A percentile compares a stretch with the other conserved stretches of the same genome.
phyloP scores from a whole-genome alignment of 2,329 filamentous ascomycete genomes.

The Cladosporium cucumerinum region DNA sequence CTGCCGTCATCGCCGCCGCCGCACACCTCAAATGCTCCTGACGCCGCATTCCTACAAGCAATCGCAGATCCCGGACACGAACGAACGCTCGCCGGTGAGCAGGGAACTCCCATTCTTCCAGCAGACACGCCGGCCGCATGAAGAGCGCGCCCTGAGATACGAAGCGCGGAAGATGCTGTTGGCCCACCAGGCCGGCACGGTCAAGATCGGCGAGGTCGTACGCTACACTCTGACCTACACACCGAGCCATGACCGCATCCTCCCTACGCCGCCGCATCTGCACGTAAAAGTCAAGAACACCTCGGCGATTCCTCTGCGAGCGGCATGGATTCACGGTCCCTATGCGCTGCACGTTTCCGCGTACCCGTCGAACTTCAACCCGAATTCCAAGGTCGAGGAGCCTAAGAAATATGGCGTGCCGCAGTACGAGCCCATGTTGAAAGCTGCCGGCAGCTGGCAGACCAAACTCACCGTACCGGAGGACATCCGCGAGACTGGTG shows the following conservation, averaged over 20 bases:
- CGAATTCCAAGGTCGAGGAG: slow-evolving; percentile 71
- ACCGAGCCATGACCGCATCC: slow-evolving; percentile 80
- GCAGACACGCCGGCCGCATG: slow-evolving; percentile 9
- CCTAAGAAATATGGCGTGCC: slow-evolving; percentile 61
- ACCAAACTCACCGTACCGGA: slow-evolving; percentile 78
- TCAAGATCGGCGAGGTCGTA: slow-evolving; percentile 92
- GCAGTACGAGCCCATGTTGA: slow-evolving; percentile 93
- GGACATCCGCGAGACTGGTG: slow-evolving; percentile 64
- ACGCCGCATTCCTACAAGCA: slow-evolving; percentile 4
- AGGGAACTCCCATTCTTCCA: slow-evolving; percentile 11
- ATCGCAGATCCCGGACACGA: slow-evolving; percentile 5
- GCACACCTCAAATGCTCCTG: slow-evolving; percentile 5
- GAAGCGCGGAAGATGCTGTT: slow-evolving; percentile 65
- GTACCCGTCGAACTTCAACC: slow-evolving; percentile 78
- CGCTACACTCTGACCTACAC: slow-evolving; percentile 90
- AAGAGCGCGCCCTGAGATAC: neutral
- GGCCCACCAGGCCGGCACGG: slow-evolving; percentile 82
- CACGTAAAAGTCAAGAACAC: slow-evolving; percentile 89
- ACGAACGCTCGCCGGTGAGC: slow-evolving; percentile 1
- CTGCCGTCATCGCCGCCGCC: neutral
- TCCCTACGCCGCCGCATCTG: slow-evolving; percentile 77
- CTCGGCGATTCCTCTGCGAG: slow-evolving; percentile 82
- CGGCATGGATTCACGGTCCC: slow-evolving; percentile 93
- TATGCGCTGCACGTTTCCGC: slow-evolving; percentile 87
- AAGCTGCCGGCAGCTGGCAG: slow-evolving; percentile 85